These are phyloP conservation scores for Heritiera fomes DNA, from an alignment of 345 rosid species.

Conservation along the genomic window DNA sequence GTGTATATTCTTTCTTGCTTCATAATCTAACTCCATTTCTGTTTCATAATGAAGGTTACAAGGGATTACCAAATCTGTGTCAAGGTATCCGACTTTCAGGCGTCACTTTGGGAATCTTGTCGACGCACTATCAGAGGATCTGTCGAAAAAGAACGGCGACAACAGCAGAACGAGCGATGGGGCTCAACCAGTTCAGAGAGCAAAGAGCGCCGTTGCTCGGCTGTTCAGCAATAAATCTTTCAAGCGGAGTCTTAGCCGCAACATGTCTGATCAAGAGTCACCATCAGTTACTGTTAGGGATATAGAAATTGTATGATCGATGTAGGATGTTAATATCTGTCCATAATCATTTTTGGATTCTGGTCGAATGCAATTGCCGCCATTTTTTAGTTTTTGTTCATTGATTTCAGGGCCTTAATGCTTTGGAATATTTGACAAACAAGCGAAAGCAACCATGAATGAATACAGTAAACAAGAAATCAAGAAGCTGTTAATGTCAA, in stretches of 20 bases:
- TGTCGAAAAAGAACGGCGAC: conserved; percentile 49
- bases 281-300: conserved; percentile 33
- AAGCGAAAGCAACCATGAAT: not conserved
- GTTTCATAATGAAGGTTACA: conserved; percentile 50
- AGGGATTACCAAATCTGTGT: conserved; percentile 76
- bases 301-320: conserved; percentile 42
- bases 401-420: not conserved
- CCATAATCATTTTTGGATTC: not conserved
- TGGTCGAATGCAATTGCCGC: not conserved
- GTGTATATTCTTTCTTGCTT: not conserved
- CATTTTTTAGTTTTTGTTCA: not conserved
- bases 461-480: not conserved
- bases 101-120: conserved; percentile 62
- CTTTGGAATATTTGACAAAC: not conserved
- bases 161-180: conserved; percentile 29
- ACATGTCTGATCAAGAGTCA: conserved; percentile 56
- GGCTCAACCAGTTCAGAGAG: conserved; percentile 40
- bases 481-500: not conserved
- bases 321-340: not conserved
- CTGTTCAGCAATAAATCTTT: conserved; percentile 62
- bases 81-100: conserved; percentile 81
- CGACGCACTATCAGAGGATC: conserved; percentile 54
- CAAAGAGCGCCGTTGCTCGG: conserved; percentile 57
- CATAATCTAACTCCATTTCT: not conserved
- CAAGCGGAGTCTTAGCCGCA: conserved; percentile 48